Base-by-base conservation (phyloP, 305 asterid genomes). In the Fraxinus xanthoxyloides region DNA sequence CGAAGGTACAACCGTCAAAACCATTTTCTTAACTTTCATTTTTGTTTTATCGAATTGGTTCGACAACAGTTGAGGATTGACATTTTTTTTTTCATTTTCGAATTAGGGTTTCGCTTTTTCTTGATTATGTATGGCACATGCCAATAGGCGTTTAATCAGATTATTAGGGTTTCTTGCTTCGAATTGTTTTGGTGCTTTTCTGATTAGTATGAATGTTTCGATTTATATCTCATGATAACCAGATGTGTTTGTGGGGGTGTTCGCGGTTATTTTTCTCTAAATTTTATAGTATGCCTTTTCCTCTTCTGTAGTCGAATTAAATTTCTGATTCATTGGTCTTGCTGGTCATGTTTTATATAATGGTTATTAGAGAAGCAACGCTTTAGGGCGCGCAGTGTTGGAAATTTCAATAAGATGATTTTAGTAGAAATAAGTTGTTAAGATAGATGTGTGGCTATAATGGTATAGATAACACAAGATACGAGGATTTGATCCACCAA, bases 101-200 rank as follows among this genome's bases (percentile, higher is more conserved):
- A 54, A 84, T 82, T 87, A 87, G 90, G 90, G 90, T 85, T 87
- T 85, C 81, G 23, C 28, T 54, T 82, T 35, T 35, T 54, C 7
- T 19, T 19, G 72, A 77, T 30, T 32, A 2, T 23, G 23, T n/a
- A 56, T 10, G 56, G 77, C 79, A 28, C 1, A 48, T 76, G 9
- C 78, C 13, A 54, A 38, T 56, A 35, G 75, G 77, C 32, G 79
- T 43, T 7, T 48, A 51, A 12, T 78, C 76, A 72, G 46, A 61
- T 70, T 31, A 7, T 76, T 36, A 23, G 76, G 81, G 81, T 82
- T 73, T 72, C 77, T 80, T 32, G 78, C 79, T 80, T 51, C 40
- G 30, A 9, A 65, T 77, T 86, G 35, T 56, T 36, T 36, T 61
- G 72, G 72, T 61, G 5, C 32, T 61, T 61, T 61, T 61, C 9